Base-by-base conservation (phyloP, 225 moss, liverwort and hornwort genomes). In the Pseudisothecium myosuroides region DNA sequence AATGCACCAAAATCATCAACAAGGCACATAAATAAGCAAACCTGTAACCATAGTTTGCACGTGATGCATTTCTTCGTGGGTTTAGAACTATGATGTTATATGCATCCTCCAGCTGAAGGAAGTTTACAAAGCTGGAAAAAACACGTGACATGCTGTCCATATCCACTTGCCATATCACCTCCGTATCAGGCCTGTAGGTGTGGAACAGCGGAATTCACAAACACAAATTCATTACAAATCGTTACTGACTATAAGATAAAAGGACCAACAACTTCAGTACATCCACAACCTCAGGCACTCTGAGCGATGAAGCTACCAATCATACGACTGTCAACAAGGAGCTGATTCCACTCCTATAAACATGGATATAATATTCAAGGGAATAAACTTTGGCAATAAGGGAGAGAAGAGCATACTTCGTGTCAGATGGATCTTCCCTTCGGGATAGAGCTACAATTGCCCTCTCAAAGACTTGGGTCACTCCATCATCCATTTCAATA, bases 21-120 rank as follows among this genome's bases (percentile, higher is more conserved):
- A 71, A 76, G 83, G 49, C 32, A 72, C 45, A 37, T 55, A 63
- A 63, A 66, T 31, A 67, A 56, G 67, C 91, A 88, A 86, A 96
- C 94, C 99, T 93, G 90, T 99, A 99, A 80, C 97, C 99, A 88
- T 99, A 99, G 78, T 90, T 93, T 84, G 91, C 91, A 84, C 94
- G 95, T 52, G 93, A 88, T 74, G 92, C 65, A 89, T 96, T 96
- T 83, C 96, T 96, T 89, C 89, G 96, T 54, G 99, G 99, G 87
- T 97, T 99, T 47, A 99, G 87, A 45, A 99, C 91, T 85, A 99
- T 94, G 55, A 99, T 94, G 80, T 97, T 99, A 87, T 99, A 99
- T 14, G 99, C 97, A 73, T 94, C 94, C 74, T 96, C 97, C 79
- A 99, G 93, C 89, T 96, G 93, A 68, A 97, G 96, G 87, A 94